These are phyloP conservation scores for Alternaria solani DNA, from an alignment of 2,329 filamentous ascomycete species.

Conservation along the genomic window DNA sequence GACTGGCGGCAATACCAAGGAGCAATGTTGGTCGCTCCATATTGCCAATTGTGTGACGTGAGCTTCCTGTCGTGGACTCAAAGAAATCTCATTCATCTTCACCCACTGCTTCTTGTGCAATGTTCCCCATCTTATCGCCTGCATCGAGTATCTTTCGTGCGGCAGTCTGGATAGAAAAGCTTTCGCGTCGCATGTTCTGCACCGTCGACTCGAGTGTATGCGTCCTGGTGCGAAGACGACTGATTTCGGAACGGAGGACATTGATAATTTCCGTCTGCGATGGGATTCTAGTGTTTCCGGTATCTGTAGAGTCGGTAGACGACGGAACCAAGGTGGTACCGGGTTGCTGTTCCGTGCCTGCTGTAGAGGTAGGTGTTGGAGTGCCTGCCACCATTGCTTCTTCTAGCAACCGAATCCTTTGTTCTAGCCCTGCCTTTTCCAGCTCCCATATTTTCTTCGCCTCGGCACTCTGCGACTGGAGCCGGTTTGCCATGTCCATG, in stretches of 20 bases:
- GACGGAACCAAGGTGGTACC: neutral
- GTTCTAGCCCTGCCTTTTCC: slow-evolving; percentile 51
- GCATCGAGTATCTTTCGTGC: slow-evolving; percentile 38
- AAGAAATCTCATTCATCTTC: neutral
- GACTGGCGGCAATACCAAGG: neutral
- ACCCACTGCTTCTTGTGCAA: slow-evolving; percentile 14
- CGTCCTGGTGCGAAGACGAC: slow-evolving; percentile 39
- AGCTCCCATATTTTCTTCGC: slow-evolving; percentile 54
- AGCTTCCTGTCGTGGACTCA: neutral
- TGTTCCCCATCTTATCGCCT: slow-evolving; percentile 35
- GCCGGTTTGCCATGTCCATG: slow-evolving; percentile 58
- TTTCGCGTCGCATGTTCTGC: slow-evolving; percentile 38
- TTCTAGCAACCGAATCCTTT: slow-evolving; percentile 49
- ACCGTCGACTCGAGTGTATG: slow-evolving; percentile 38
- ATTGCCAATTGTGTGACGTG: neutral
- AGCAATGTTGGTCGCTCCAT: neutral
- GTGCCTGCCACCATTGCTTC: slow-evolving; percentile 40
- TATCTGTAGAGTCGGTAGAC: neutral
- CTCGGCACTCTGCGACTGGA: slow-evolving; percentile 55
- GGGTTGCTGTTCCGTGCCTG: slow-evolving; percentile 3
- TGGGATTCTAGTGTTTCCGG: slow-evolving; percentile 5
- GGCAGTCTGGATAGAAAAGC: slow-evolving; percentile 38
- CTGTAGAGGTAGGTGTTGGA: slow-evolving; percentile 1
- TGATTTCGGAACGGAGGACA: slow-evolving; percentile 43
- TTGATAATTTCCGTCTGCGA: slow-evolving; percentile 39